Evolutionary conservation across 148 eudicot species (phyloP), one percentile per base, ranked within the genome.

Genomic region (Selenicereus undatus): DNA sequence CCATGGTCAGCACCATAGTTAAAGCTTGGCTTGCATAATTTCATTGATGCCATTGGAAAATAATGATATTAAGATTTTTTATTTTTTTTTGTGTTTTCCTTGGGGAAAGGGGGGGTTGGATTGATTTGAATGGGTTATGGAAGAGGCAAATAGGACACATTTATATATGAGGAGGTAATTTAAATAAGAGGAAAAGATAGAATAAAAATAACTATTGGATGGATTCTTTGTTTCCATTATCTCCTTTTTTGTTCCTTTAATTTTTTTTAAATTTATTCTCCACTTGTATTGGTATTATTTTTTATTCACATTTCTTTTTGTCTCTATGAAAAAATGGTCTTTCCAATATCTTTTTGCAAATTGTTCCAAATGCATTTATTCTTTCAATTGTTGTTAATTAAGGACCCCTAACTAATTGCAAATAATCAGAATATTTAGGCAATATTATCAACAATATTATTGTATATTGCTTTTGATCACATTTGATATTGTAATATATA

Each of bases 11-110:
- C 72, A 71, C 80, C 82, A 80, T 14, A 76, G 66, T 80, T 50
- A 72, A 42, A 76, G 45, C 54, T 71, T 11, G 66, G 83, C 81
- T 84, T 81, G 78, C 0, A 35, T 65, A 77, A 42, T 84, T 81
- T 75, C 82, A 83, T 84, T 21, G 81, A 60, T 50, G 86, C n/a
- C 50, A 76, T 77, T 43, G 12, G 11, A 32, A 32, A 75, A 10
- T 13, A 48, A 9, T 35, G 27, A 39, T 3, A 6, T 36, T 30
- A 39, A 8, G 42, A 62, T 8, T 66, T 24, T 64, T 0, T 11
- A 22, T 29, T 22, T 54, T 11, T 29, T 14, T 30, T 9, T 73
- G 11, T 10, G 12, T 64, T 35, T 56, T 21, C 5, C 35, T 56
- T 74, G 11, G 39, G 16, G 35, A 18, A 13, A 12, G 27, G 52